Evolutionary conservation across 345 rosid species (phyloP).

Genomic region (Pugionium cornutum): DNA sequence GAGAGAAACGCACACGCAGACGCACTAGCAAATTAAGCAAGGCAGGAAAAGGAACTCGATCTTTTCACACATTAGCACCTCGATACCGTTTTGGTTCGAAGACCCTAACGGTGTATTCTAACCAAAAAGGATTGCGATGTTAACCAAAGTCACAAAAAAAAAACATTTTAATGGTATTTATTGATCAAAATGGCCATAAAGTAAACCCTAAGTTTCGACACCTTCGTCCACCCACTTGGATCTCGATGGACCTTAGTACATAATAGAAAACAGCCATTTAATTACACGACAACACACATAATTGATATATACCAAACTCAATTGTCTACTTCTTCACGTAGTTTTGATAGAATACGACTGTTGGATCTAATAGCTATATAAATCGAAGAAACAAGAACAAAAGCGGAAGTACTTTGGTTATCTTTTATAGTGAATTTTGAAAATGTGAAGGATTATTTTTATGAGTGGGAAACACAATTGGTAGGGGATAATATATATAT

Average conservation of each 20-base stretch:
- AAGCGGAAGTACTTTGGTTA: constrained; percentile 21
- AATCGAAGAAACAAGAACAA: neutral
- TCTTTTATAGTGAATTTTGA: constrained; percentile 21
- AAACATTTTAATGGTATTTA: too few relatives aligned
- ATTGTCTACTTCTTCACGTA: constrained; percentile 21
- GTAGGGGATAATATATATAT: constrained; percentile 24
- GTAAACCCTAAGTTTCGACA: neutral
- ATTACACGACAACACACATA: constrained; percentile 30
- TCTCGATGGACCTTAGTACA: constrained; percentile 18
- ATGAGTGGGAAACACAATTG: constrained; percentile 22
- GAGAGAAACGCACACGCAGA: too few relatives aligned
- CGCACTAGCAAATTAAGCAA: too few relatives aligned
- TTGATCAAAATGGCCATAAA: neutral
- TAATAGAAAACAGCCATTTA: constrained; percentile 20
- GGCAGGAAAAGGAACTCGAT: too few relatives aligned
- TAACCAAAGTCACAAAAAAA: too few relatives aligned
- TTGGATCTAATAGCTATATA: neutral
- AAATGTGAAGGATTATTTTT: constrained; percentile 20
- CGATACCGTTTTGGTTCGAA: too few relatives aligned
- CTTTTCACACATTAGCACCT: too few relatives aligned
- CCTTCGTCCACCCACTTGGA: constrained; percentile 11
- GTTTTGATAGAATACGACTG: constrained; percentile 4
- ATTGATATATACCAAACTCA: constrained; percentile 35
- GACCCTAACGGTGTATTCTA: too few relatives aligned
- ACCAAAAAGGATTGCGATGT: too few relatives aligned